These are phyloP conservation scores for Xylaria nigripes DNA, from an alignment of 495 filamentous ascomycete genomes.

Conservation along the genomic window DNA sequence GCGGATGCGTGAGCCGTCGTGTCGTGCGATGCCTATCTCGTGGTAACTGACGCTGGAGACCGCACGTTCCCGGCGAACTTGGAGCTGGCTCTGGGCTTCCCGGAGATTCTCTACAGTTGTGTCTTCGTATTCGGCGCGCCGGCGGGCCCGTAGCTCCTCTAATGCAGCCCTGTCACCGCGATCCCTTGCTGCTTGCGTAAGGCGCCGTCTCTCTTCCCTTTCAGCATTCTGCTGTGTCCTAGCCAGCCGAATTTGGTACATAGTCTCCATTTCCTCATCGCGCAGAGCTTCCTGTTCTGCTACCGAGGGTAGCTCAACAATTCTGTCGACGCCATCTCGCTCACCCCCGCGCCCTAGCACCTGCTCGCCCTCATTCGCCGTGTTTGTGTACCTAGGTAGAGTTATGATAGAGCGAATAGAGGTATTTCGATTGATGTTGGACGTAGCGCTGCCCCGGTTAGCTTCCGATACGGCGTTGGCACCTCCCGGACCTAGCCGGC, in stretches of 20 bases:
- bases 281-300: conserved; percentile 65
- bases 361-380: conserved; percentile 65
- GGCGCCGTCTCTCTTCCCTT: conserved; percentile 61
- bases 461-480: conserved; percentile 13
- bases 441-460: conserved; percentile 16
- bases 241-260: conserved; percentile 82
- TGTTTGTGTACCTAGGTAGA: conserved; percentile 65
- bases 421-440: conserved; percentile 65
- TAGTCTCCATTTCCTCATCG: conserved; percentile 86
- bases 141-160: conserved; percentile 44
- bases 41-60: conserved; percentile 82
- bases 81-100: conserved; percentile 57
- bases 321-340: conserved; percentile 81
- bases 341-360: conserved; percentile 90
- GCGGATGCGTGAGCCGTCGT: conserved; percentile 80
- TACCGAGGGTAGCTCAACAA: conserved; percentile 58
- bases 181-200: conserved; percentile 59
- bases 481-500: conserved; percentile 4
- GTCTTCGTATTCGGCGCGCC: conserved; percentile 30
- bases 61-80: conserved; percentile 57
- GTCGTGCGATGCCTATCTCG: conserved; percentile 74
- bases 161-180: conserved; percentile 58
- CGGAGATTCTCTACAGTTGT: conserved; percentile 45
- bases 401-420: conserved; percentile 90
- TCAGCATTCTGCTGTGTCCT: conserved; percentile 68